Evolutionary conservation across 1,284 basidiomycete genomes (phyloP), one percentile per base, ranked within the genome.

Genomic region (Sutorius eximius): DNA sequence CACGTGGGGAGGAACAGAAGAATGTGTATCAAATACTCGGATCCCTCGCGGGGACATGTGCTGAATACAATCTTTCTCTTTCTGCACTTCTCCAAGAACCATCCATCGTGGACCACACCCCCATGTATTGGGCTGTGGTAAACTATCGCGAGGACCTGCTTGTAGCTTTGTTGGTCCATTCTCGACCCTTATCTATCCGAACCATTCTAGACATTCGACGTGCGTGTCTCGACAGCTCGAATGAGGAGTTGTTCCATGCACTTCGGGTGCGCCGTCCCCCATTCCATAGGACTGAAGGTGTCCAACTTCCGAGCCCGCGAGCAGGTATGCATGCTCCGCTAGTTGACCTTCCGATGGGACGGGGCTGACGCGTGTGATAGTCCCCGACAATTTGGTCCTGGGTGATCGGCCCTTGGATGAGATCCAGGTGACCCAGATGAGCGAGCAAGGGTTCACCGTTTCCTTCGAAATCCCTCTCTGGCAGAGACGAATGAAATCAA

Each of bases 121-220:
- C 86, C 0, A 67, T 89, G 16, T 88, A 88, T 61, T 89, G 87
- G 87, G 83, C 84, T 1, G 82, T 89, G 55, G 73, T 88, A 36
- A 85, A 84, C 59, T 76, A 78, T n/a, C 75, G 75, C 4, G 32
- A 57, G 18, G 56, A 59, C 9, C 59, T 75, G 33, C 66, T 75
- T 4, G 70, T 84, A 16, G 75, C 77, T 3, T 69, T 90, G 18
- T 71, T 90, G 52, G 38, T 49, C 2, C 42, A 68, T 38, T 77
- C 84, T 0, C 73, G 75, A 4, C 86, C 87, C 1, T 71, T 89
- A 18, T 74, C 71, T 0, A 59, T 71, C 9, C 63, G 67, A 10
- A 80, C 82, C 0, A 72, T 84, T 7, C 75, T 76, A 2, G 87
- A 90, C 36, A 74, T 87, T 30, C 80, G 85, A 2, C 74, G 78